These are phyloP conservation scores for Endogone sp. DNA, from an alignment of 192 early-diverging fungal genomes.

Conservation along the genomic window DNA sequence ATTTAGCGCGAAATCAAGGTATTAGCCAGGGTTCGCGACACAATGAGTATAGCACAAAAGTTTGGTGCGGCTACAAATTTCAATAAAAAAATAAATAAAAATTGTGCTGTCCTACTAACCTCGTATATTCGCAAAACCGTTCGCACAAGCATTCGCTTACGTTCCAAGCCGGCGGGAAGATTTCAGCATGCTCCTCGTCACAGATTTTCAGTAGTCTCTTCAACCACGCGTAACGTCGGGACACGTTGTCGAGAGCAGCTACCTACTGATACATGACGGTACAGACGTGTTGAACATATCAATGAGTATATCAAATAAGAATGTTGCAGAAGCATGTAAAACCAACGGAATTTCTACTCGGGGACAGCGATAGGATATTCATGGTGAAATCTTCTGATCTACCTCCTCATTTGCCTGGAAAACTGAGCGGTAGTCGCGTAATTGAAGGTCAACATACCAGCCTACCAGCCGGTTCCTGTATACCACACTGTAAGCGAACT, in stretches of 20 bases:
- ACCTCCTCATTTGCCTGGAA: slow-evolving; percentile 75
- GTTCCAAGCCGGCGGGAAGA: slow-evolving; percentile 83
- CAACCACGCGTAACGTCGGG: slow-evolving; percentile 90
- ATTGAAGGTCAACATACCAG: slow-evolving; percentile 79
- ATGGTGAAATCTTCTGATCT: background rate
- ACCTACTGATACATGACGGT: slow-evolving; percentile 2
- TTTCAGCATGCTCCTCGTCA: slow-evolving; percentile 79
- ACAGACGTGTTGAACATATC: background rate
- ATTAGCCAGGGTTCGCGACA: no score
- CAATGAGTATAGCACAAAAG: background rate
- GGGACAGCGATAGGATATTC: no score
- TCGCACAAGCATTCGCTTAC: slow-evolving; percentile 64
- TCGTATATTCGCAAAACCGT: slow-evolving; percentile 82
- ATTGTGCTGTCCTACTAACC: slow-evolving; percentile 35
- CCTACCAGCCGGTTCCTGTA: slow-evolving; percentile 56
- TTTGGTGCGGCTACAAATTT: background rate
- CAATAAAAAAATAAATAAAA: slow-evolving; percentile 7
- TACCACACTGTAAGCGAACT: background rate
- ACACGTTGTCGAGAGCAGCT: slow-evolving; percentile 78
- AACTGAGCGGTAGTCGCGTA: slow-evolving; percentile 77
- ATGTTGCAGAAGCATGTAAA: background rate
- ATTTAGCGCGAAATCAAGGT: no score
- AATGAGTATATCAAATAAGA: background rate
- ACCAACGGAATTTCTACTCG: background rate
- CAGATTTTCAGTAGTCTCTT: slow-evolving; percentile 84